phyloP scores from a whole-genome alignment of 176 grass and related monocot species.

The Pontederia paniculata region DNA sequence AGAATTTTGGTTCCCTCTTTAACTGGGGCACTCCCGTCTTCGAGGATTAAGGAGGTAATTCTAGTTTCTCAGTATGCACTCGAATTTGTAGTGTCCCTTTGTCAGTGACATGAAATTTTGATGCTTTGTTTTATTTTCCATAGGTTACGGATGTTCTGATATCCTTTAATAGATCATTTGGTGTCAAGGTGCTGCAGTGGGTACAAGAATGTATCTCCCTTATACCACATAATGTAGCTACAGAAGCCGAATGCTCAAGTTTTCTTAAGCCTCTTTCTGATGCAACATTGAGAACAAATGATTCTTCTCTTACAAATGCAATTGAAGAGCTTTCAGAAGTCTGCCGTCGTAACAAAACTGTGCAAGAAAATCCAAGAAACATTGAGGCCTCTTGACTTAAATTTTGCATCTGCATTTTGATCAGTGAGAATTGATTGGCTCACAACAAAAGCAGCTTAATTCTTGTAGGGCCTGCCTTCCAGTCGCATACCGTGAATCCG shows the following conservation, averaged over 20 bases:
- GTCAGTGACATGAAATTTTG: background rate
- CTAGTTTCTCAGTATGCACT: background rate
- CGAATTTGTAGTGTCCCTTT: background rate
- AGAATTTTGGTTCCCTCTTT: slow-evolving; percentile 94
- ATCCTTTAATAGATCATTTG: slow-evolving; percentile 65
- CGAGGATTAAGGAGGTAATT: slow-evolving; percentile 75
- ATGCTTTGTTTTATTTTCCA: slow-evolving; percentile 14
- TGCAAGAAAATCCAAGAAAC: slow-evolving; percentile 88
- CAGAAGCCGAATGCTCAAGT: slow-evolving; percentile 58
- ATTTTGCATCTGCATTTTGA: slow-evolving; percentile 29
- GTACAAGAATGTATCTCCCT: slow-evolving; percentile 58
- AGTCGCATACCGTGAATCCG: too few relatives aligned
- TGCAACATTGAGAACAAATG: slow-evolving; percentile 51
- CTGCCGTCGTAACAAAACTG: slow-evolving; percentile 65
- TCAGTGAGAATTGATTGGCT: too few relatives aligned
- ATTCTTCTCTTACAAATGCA: slow-evolving; percentile 35
- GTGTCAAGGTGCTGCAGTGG: slow-evolving; percentile 60
- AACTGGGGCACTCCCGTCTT: slow-evolving; percentile 77
- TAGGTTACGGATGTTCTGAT: slow-evolving; percentile 84
- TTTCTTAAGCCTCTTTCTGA: slow-evolving; percentile 74
- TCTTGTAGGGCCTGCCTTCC: too few relatives aligned
- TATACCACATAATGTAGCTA: slow-evolving; percentile 67
- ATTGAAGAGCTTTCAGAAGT: slow-evolving; percentile 85
- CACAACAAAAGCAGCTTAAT: too few relatives aligned
- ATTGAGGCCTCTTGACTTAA: slow-evolving; percentile 74